A percentile compares a stretch with the other conserved stretches of the same genome.
Evolutionary conservation across 495 filamentous ascomycete genomes (phyloP).

Genomic region (Cercophora samala): DNA sequence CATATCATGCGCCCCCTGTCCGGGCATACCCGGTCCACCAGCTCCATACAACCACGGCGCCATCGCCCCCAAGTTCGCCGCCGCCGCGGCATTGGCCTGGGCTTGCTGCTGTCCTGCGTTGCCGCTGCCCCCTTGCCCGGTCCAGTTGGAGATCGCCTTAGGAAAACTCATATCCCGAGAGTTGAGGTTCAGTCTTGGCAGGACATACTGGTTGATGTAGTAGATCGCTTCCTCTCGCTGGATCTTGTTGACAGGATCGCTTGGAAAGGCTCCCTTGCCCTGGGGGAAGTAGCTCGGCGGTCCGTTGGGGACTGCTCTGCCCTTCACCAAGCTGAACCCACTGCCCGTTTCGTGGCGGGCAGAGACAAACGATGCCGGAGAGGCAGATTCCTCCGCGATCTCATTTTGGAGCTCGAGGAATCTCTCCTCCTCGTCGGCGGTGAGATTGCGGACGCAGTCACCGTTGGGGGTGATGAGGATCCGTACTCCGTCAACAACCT

Average conservation of each 20-base stretch:
- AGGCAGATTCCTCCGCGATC: constrained; percentile 43
- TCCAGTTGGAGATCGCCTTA: constrained; percentile 28
- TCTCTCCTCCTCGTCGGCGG: constrained; percentile 68
- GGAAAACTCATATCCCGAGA: constrained; percentile 39
- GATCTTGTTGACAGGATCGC: constrained; percentile 54
- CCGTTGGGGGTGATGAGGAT: constrained; percentile 77
- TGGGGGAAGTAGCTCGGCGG: constrained; percentile 52
- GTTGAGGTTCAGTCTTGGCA: constrained; percentile 50
- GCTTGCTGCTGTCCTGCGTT: not conserved
- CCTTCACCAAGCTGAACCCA: constrained; percentile 55
- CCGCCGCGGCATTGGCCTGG: constrained; percentile 18
- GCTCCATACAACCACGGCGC: constrained; percentile 45
- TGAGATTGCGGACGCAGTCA: constrained; percentile 71
- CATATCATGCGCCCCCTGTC: constrained; percentile 11
- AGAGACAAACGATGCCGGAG: constrained; percentile 49
- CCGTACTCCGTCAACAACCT: constrained; percentile 47
- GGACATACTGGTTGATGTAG: constrained; percentile 64
- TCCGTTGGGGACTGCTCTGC: constrained; percentile 54
- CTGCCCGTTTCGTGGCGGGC: constrained; percentile 43
- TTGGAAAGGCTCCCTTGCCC: constrained; percentile 38
- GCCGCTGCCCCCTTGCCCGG: constrained; percentile 13
- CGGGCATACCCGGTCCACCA: constrained; percentile 16
- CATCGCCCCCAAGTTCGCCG: constrained; percentile 34
- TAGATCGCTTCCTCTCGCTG: constrained; percentile 60
- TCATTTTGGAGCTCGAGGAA: constrained; percentile 71